Conservation (phyloP, 169 alveolate species). For the Plasmodium malariae region DNA sequence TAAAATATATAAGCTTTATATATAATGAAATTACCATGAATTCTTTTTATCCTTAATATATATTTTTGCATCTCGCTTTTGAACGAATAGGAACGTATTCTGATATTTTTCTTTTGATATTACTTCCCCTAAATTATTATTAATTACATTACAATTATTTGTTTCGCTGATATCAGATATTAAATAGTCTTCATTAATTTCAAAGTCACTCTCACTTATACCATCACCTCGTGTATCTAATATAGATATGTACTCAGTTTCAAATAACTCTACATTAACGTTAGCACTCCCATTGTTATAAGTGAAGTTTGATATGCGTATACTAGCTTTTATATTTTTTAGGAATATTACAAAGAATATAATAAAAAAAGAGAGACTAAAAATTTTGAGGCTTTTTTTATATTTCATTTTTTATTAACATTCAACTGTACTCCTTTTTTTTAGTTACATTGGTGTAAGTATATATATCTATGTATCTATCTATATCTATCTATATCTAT, state of each 20-base stretch:
- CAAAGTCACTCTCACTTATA: background rate
- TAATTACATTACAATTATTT: slow-evolving; percentile 21
- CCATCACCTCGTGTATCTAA: slow-evolving; percentile 29
- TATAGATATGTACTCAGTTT: slow-evolving; percentile 48
- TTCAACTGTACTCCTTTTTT: slow-evolving; percentile 16
- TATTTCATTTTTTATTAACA: slow-evolving; percentile 36
- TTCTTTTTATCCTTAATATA: slow-evolving; percentile 45
- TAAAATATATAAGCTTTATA: background rate
- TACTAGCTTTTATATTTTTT: slow-evolving; percentile 38
- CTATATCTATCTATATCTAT: background rate
- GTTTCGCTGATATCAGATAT: slow-evolving; percentile 20
- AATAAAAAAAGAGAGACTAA: slow-evolving; percentile 21
- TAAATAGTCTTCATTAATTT: slow-evolving; percentile 35
- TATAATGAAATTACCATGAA: slow-evolving; percentile 32
- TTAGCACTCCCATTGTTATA: slow-evolving; percentile 13
- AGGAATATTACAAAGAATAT: slow-evolving; percentile 23
- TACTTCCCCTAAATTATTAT: slow-evolving; percentile 7
- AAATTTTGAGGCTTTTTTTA: background rate
- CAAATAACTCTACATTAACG: slow-evolving; percentile 19
- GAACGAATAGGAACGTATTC: slow-evolving; percentile 20
- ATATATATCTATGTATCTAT: background rate
- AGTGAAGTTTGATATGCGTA: slow-evolving; percentile 35
- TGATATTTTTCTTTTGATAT: slow-evolving; percentile 1
- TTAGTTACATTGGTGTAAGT: slow-evolving; percentile 22
- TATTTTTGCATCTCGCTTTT: slow-evolving; percentile 9